Evolutionary conservation across 1,284 basidiomycete species (phyloP), one percentile per base, ranked within the genome.

Genomic region (Wolfiporia cocos): DNA sequence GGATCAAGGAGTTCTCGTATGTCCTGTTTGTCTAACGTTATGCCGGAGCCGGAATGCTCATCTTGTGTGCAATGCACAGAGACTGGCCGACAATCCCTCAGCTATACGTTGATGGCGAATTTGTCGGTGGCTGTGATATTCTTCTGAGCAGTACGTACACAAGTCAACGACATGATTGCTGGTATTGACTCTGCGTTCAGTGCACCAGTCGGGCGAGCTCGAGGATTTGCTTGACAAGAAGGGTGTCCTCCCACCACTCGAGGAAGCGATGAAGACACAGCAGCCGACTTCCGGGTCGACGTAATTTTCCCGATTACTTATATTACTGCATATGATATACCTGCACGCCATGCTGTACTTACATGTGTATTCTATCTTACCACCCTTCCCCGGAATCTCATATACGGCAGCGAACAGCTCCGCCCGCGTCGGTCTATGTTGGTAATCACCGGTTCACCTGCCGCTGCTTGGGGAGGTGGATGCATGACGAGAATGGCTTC

Each of bases 61-160:
- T 35, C 17, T 32, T n/a, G 31, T 46, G 14, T 21, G 9, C 34
- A 26, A 30, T 40, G 34, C 22, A 6, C 56, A 95, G 92, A 35
- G 90, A 94, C 57, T 99, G 95, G 95, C 95, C 95, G 14, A 99
- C 95, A 15, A 86, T 99, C 51, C 96, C 96, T 10, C 95, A 99
- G 64, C 68, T 99, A 7, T 99, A 96, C 60, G 74, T 98, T 31
- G 83, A 90, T 44, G 93, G 94, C 20, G 93, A 97, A 61, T 99
- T 99, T 57, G 75, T 98, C 22, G 95, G 95, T 36, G 95, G 95
- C 37, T 97, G 93, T 63, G 95, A 99, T 66, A 97, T 98, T 55
- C 69, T 98, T 41, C 65, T 98, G 22, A 80, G 80, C 52, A 97
- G 92, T 94, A 59, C 69, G 92, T 82, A 18, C 42, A 38, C n/a